phyloP scores from a whole-genome alignment of 768 basidiomycete species.

The Kondoa malvinella region DNA sequence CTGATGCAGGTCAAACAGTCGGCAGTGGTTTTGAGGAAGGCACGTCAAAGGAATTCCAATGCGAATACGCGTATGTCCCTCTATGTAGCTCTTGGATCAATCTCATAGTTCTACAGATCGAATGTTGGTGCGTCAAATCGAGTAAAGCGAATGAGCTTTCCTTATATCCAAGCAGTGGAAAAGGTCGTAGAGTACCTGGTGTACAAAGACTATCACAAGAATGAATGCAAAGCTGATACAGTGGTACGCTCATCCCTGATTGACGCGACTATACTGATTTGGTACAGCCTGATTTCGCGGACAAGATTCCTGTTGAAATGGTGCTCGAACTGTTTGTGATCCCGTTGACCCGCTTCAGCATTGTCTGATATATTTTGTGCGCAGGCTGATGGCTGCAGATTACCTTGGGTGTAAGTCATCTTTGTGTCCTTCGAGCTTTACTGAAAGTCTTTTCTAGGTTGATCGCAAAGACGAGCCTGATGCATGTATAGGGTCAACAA shows the following conservation, averaged over 20 bases:
- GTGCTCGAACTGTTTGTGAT: constrained; percentile 2
- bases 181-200: constrained; percentile 6
- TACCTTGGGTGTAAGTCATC: background rate
- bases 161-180: constrained; percentile 2
- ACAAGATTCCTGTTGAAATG: constrained; percentile 5
- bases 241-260: background rate
- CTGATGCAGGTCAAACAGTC: background rate
- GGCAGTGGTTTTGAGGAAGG: background rate
- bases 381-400: constrained; percentile 4
- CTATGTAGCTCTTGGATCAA: too few species aligned
- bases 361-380: background rate
- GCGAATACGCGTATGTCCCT: background rate
- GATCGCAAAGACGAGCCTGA: too few species aligned
- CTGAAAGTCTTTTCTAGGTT: background rate
- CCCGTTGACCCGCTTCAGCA: background rate
- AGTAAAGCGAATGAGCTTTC: background rate
- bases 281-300: background rate
- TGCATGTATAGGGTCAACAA: too few species aligned
- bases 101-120: background rate
- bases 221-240: background rate
- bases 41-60: background rate
- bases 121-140: background rate
- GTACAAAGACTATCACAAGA: background rate
- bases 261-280: background rate
- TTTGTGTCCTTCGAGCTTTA: background rate